phyloP scores from a whole-genome alignment of 2,329 filamentous ascomycete species.

The Cladobotryum mycophilum region DNA sequence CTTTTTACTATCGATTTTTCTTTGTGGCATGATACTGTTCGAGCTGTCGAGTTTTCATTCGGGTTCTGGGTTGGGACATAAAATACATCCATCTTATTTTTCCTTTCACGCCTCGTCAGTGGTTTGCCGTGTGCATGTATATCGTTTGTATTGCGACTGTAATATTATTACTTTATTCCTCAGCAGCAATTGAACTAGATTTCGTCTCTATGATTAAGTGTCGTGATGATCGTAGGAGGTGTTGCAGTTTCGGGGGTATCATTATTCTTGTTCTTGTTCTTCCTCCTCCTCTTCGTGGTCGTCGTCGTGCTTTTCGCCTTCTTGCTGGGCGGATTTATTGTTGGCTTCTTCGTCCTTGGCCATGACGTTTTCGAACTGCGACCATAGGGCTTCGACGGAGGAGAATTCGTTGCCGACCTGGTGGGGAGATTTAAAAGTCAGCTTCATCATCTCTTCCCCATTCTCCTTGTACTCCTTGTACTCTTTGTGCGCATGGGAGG shows the following conservation, averaged over 20 bases:
- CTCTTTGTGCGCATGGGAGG: background rate
- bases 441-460: background rate
- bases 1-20: slow-evolving; percentile 11
- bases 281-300: background rate
- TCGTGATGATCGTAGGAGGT: background rate
- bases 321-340: slow-evolving; percentile 22
- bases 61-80: slow-evolving; percentile 12
- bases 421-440: no score
- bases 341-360: slow-evolving; percentile 52
- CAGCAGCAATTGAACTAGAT: no score
- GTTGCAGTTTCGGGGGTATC: background rate
- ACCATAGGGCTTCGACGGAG: slow-evolving; percentile 96
- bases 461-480: background rate
- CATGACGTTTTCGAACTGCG: slow-evolving; percentile 96
- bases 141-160: no score
- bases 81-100: slow-evolving; percentile 15
- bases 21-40: slow-evolving; percentile 21
- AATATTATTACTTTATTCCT: no score
- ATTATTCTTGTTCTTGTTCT: background rate
- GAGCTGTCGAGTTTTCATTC: slow-evolving; percentile 17
- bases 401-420: slow-evolving; percentile 93
- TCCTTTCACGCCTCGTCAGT: background rate
- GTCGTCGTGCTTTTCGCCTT: slow-evolving; percentile 14
- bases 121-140: no score
- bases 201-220: background rate